Conservation (phyloP, 2,329 filamentous ascomycete species). For the Parafenestella ontariensis region DNA sequence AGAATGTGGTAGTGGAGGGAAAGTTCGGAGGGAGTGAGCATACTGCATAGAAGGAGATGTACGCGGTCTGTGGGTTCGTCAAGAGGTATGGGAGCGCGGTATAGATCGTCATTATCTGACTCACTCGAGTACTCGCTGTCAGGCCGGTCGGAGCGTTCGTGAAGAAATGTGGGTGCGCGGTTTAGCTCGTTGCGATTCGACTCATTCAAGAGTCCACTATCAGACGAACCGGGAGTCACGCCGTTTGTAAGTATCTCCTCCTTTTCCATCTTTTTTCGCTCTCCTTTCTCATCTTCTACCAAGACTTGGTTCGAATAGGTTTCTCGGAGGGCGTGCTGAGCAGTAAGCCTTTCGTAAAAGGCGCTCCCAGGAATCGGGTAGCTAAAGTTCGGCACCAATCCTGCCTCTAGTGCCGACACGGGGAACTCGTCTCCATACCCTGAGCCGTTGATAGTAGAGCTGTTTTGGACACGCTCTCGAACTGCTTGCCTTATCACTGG, state of each 20-base stretch:
- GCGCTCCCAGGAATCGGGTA: conserved; percentile 18
- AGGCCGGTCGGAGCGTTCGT: not conserved
- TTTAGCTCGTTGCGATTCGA: not conserved
- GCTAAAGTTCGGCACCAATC: conserved; percentile 36
- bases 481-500: conserved; percentile 7
- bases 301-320: not conserved
- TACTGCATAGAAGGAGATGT: conserved; percentile 10
- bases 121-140: not conserved
- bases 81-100: not conserved
- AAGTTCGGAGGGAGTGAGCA: conserved; percentile 21
- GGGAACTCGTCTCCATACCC: not conserved
- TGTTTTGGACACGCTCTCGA: conserved; percentile 1
- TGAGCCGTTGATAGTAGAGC: not conserved
- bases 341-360: conserved; percentile 15
- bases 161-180: not conserved
- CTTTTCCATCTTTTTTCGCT: not conserved
- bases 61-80: conserved; percentile 4
- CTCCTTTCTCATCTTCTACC: not conserved
- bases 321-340: not conserved
- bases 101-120: not conserved
- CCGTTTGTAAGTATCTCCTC: not conserved
- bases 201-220: not conserved
- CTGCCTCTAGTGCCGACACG: conserved; percentile 4
- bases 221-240: not conserved
- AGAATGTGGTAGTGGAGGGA: conserved; percentile 5